Evolutionary conservation across 176 grass and related monocot genomes (phyloP), one percentile per base, ranked within the genome.

Genomic region (Oryza officinalis): DNA sequence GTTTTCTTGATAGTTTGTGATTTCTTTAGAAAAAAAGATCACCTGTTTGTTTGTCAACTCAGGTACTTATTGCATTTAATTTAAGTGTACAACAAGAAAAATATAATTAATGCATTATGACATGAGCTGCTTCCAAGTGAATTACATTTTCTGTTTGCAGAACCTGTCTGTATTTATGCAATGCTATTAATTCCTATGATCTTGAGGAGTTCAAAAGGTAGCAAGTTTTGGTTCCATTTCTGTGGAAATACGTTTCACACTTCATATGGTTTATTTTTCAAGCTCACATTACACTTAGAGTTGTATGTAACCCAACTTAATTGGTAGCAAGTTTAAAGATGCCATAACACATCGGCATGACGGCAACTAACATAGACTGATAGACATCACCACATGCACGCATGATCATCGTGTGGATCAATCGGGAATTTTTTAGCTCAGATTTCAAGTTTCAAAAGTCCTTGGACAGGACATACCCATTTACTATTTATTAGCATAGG

Each of bases 391-490:
- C 33, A 27, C 27, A 5, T 79, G 60, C 64, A 65, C 14, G 28
- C 38, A 65, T 65, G 26, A 18, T 69, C 67, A 40, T 27, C 2
- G 0, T 65, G 59, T 41, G 33, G n/a, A 27, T 78, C 59, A 64
- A 43, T 44, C 4, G 13, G n/a, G 23, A n/a, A 44, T n/a, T 66
- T 46, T 46, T 72, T 10, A 41, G 23, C 67, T 28, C 37, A 6
- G 1, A 81, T 71, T 71, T 81, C 67, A 81, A 71, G 40, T 72
- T 82, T 22, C 50, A 82, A 26, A 23, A 33, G 15, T 71, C 23
- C 27, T 72, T 54, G 0, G 33, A 28, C 5, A 43, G 50, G 23
- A 43, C 13, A 38, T 60, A 60, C 23, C 22, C 67, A 38, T 23
- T 60, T 60, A 40, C 37, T 60, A 46, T 65, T 79, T 18, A 32